phyloP scores from a whole-genome alignment of 495 filamentous ascomycete genomes.

The Aspergillus olivimuriae region DNA sequence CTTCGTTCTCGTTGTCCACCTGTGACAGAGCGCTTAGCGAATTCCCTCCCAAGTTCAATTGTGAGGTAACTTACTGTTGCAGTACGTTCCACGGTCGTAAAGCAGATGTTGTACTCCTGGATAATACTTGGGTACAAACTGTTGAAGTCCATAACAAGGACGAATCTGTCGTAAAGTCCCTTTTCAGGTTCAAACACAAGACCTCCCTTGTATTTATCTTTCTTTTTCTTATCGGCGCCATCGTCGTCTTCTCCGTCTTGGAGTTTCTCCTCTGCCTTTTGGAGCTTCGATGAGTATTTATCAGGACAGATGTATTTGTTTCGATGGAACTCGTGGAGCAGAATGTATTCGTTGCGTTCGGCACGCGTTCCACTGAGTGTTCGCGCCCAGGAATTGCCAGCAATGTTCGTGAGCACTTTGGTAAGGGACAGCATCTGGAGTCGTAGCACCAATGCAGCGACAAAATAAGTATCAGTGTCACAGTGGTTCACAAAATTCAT shows the following conservation, averaged over 20 bases:
- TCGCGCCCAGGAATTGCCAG: conserved; percentile 96
- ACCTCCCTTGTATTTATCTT: conserved; percentile 98
- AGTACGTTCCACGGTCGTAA: conserved; percentile 84
- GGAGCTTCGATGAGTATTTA: conserved; percentile 69
- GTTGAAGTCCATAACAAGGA: conserved; percentile 99
- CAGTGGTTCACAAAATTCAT: conserved; percentile 91
- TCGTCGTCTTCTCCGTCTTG: conserved; percentile 63
- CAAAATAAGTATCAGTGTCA: conserved; percentile 92
- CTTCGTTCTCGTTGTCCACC: conserved; percentile 68
- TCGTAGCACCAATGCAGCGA: conserved; percentile 79
- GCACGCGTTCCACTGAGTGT: conserved; percentile 92
- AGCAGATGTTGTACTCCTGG: conserved; percentile 98
- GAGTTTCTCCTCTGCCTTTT: conserved; percentile 59
- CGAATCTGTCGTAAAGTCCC: conserved; percentile 92
- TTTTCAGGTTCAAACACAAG: conserved; percentile 97
- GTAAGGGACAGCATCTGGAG: conserved; percentile 90
- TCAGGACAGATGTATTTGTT: conserved; percentile 98
- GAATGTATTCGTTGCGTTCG: conserved; percentile 98
- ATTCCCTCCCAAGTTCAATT: conserved; percentile 5
- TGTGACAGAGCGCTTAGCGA: conserved; percentile 22
- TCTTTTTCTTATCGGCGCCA: conserved; percentile 89
- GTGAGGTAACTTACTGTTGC: conserved; percentile 45
- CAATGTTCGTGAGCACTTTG: conserved; percentile 92
- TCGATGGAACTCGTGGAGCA: conserved; percentile 89
- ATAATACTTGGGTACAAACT: conserved; percentile 98